A percentile compares a stretch with the other conserved stretches of the same genome.
Evolutionary conservation across 2,329 filamentous ascomycete species (phyloP).

Genomic region (Rhytidhysteron rufulum): DNA sequence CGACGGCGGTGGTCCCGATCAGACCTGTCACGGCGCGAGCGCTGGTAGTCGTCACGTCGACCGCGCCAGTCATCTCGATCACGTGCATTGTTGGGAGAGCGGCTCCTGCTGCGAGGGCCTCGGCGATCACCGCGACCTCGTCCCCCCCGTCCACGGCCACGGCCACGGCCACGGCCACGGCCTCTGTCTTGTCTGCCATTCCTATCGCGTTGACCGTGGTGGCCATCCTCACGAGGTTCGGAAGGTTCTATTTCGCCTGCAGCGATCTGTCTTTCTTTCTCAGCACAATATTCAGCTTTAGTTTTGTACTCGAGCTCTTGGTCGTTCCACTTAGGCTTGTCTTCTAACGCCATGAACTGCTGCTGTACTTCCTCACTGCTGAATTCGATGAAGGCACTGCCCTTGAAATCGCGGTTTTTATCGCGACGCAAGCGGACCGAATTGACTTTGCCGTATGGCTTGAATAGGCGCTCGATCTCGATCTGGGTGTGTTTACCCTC

Average conservation of each 20-base stretch:
- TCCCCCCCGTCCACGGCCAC: constrained; percentile 15
- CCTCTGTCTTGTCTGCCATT: constrained; percentile 9
- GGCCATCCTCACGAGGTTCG: constrained; percentile 6
- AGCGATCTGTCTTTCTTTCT: constrained; percentile 44
- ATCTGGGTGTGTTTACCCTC: constrained; percentile 84
- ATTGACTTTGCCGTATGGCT: constrained; percentile 72
- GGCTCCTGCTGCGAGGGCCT: constrained; percentile 21
- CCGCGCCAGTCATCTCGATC: constrained; percentile 18
- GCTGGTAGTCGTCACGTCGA: constrained; percentile 27
- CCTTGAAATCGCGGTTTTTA: constrained; percentile 75
- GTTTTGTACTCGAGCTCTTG: constrained; percentile 76
- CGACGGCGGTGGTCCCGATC: constrained; percentile 19
- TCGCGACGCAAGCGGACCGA: constrained; percentile 82
- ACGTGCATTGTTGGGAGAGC: constrained; percentile 6
- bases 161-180: constrained; percentile 34
- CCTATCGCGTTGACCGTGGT: not conserved
- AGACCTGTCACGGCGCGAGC: constrained; percentile 12
- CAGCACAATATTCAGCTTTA: constrained; percentile 76
- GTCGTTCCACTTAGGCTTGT: constrained; percentile 79
- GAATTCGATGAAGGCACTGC: constrained; percentile 95
- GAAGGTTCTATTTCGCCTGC: constrained; percentile 38
- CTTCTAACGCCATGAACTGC: constrained; percentile 74
- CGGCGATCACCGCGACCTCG: constrained; percentile 25
- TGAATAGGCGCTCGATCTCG: constrained; percentile 90
- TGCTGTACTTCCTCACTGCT: constrained; percentile 71